Base-by-base conservation (phyloP, 129 eudicot species). In the Centaurea solstitialis region DNA sequence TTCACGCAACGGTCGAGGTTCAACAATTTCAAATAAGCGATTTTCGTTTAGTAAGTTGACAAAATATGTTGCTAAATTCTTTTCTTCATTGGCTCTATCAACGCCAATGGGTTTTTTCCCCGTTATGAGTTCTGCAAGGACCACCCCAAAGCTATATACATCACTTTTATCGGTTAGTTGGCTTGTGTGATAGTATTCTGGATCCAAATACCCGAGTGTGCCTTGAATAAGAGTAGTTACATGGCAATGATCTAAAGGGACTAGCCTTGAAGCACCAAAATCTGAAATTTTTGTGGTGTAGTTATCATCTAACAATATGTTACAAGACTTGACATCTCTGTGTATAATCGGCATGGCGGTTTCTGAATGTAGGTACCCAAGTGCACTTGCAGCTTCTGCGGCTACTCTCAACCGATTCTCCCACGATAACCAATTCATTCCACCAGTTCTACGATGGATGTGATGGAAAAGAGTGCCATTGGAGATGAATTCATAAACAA, bases 401-500 rank as follows among this genome's bases (percentile, higher is more conserved):
- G 64, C 73, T 1, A 80, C 13, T 39, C 72, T 71, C 37, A 80
- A 39, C 2, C 83, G 78, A n/a, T 41, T 80, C 62, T 72, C 78
- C 83, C 77, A 80, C 0, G 78, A 69, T 45, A 79, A 70, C 76
- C 76, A 40, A 50, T 17, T 17, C 50, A 21, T 68, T 28, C 76
- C 82, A 45, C 82, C 37, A 9, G 13, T 10, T 71, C 5, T 72
- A 28, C 41, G 22, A 70, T 79, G 86, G 7, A 86, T 68, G 24
- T 73, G 84, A 35, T 78, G 12, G 28, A 3, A 81, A 9, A 86
- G 80, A 0, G 80, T 86, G 24, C 77, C 73, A 53, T 86, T 86
- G 26, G 88, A 83, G 57, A 90, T 87, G 8, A 78, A 88, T 21
- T 90, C 94, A 12, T 90, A 86, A 7, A 90, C 94, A 12, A 87